Percentiles rank a stretch among this genome's conserved stretches.
phyloP scores from a whole-genome alignment of 306 rosid species.

The Casuarina glauca region DNA sequence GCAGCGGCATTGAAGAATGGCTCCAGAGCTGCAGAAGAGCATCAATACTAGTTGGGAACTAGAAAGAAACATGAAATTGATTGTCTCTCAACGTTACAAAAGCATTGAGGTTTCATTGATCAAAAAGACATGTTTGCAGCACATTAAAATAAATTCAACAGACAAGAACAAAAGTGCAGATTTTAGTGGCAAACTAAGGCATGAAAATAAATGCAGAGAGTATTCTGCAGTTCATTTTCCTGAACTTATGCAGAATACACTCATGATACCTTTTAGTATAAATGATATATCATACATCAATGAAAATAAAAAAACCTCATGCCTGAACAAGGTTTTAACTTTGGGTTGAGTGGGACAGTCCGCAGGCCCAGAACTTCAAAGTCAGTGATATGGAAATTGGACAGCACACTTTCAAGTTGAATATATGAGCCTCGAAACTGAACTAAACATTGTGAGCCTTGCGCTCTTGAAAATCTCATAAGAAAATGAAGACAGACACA shows the following conservation, averaged over 20 bases:
- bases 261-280: not conserved
- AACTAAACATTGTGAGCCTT: not conserved
- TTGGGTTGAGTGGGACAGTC: not conserved
- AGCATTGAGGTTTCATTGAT: not conserved
- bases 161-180: not conserved
- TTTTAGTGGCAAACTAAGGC: not conserved
- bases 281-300: not conserved
- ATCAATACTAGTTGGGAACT: not conserved
- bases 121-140: not conserved
- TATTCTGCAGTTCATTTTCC: not conserved
- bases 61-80: not conserved
- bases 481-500: not conserved
- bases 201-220: not conserved
- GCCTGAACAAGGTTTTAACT: not conserved
- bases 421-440: not conserved
- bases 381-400: not conserved
- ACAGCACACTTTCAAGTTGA: not conserved
- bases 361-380: not conserved
- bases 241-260: not conserved
- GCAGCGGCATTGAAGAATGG: slow-evolving; percentile 97
- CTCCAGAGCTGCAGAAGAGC: slow-evolving; percentile 68
- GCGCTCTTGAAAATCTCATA: not conserved
- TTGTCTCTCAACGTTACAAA: not conserved
- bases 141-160: not conserved
- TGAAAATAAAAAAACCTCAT: not conserved